These are phyloP conservation scores for Aspergillus sp. DNA, from an alignment of 2,329 filamentous ascomycete genomes.

Conservation along the genomic window DNA sequence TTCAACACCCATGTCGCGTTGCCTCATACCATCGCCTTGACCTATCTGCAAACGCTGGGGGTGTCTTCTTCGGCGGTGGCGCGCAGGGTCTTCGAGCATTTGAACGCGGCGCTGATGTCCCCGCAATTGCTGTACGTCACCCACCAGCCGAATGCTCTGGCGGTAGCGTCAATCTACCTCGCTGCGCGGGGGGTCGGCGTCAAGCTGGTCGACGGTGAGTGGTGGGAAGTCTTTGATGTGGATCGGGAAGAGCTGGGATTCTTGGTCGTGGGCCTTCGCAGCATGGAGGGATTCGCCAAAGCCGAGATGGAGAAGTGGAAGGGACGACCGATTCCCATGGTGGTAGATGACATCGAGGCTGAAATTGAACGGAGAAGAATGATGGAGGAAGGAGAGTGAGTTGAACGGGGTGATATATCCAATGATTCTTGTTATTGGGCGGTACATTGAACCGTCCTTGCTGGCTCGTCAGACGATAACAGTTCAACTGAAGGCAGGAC, in stretches of 20 bases:
- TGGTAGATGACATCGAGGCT: constrained; percentile 54
- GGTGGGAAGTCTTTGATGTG: constrained; percentile 99
- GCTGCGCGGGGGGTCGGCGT: constrained; percentile 73
- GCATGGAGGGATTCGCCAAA: constrained; percentile 67
- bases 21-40: constrained; percentile 82
- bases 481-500: too few species aligned
- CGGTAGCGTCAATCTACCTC: constrained; percentile 87
- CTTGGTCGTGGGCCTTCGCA: constrained; percentile 79
- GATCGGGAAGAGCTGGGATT: constrained; percentile 94
- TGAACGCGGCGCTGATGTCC: constrained; percentile 83
- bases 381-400: constrained; percentile 40
- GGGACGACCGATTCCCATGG: constrained; percentile 55
- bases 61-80: constrained; percentile 61
- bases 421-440: too few species aligned
- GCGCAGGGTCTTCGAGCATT: constrained; percentile 65
- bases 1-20: constrained; percentile 84
- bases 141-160: constrained; percentile 81
- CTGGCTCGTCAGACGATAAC: too few species aligned
- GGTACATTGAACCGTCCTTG: too few species aligned
- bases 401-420: background rate
- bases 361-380: constrained; percentile 57
- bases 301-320: constrained; percentile 58
- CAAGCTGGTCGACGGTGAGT: constrained; percentile 77
- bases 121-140: constrained; percentile 89
- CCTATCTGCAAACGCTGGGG: constrained; percentile 87